Conservation (phyloP, 2,329 filamentous ascomycete species). For the Trichoderma sp. region DNA sequence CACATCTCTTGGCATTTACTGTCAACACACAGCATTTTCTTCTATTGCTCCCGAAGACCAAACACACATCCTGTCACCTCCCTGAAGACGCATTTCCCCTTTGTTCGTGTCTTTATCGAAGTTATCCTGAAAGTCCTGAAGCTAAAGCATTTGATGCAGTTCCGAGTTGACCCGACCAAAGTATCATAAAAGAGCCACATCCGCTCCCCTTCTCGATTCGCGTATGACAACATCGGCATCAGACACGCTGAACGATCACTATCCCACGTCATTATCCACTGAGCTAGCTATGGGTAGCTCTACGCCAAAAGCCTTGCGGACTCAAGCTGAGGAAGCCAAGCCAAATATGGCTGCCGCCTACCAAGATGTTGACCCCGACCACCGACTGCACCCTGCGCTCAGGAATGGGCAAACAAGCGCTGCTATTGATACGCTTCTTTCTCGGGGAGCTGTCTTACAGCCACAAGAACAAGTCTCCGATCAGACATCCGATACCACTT, state of each 20-base stretch:
- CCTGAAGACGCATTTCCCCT: not conserved
- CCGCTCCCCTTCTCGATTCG: slow-evolving; percentile 45
- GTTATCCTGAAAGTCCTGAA: not conserved
- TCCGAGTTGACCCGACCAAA: not conserved
- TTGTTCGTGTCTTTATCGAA: not conserved
- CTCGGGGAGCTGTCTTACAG: not conserved
- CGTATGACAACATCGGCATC: slow-evolving; percentile 13
- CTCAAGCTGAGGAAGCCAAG: not conserved
- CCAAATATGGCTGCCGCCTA: not conserved
- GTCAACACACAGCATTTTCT: not conserved
- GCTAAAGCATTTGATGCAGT: not conserved
- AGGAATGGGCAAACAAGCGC: not conserved
- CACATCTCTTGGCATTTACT: not conserved
- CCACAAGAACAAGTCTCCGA: not conserved
- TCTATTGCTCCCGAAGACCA: not conserved
- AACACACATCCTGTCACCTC: not conserved
- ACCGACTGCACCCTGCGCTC: not conserved
- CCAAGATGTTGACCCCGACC: not conserved
- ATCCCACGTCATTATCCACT: slow-evolving; percentile 23
- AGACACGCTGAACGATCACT: slow-evolving; percentile 15
- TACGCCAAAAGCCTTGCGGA: not conserved
- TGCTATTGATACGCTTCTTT: not conserved
- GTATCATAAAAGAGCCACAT: slow-evolving; percentile 48
- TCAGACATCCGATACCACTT: not conserved
- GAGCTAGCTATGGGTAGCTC: slow-evolving; percentile 20